Conservation (phyloP, 352 stramenopile genomes). For the Phytophthora pisi region DNA sequence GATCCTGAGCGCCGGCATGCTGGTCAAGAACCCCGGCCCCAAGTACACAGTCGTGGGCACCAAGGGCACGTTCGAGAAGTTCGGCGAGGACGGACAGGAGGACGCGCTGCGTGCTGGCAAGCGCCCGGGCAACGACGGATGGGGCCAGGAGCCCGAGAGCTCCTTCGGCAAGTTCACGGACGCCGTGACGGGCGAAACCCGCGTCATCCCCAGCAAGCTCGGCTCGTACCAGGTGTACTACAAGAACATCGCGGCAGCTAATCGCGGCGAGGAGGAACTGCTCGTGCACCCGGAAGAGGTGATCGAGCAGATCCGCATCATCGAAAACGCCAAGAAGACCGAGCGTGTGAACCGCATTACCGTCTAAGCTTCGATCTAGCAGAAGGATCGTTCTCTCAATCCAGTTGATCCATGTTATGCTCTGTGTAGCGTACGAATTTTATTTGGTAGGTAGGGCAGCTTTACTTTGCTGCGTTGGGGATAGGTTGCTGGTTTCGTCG, state of each 20-base stretch:
- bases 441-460: not conserved
- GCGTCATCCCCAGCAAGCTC: constrained; percentile 43
- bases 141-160: constrained; percentile 56
- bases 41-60: constrained; percentile 75
- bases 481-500: not conserved
- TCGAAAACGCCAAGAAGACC: constrained; percentile 71
- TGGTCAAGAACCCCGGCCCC: constrained; percentile 59
- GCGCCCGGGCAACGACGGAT: constrained; percentile 52
- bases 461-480: constrained; percentile 1
- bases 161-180: constrained; percentile 54
- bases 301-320: constrained; percentile 72
- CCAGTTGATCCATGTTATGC: not conserved
- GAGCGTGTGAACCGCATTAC: constrained; percentile 48
- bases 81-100: constrained; percentile 71
- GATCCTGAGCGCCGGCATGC: constrained; percentile 70
- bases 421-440: not conserved
- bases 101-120: constrained; percentile 58
- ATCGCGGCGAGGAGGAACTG: constrained; percentile 46
- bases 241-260: constrained; percentile 72
- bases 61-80: constrained; percentile 63
- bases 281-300: constrained; percentile 60
- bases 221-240: constrained; percentile 76
- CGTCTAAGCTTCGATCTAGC: constrained; percentile 11
- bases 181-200: constrained; percentile 20
- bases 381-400: not conserved